A percentile compares a stretch with the other conserved stretches of the same genome.
phyloP scores from a whole-genome alignment of 2,329 filamentous ascomycete genomes.

The Pyrenophora graminea region DNA sequence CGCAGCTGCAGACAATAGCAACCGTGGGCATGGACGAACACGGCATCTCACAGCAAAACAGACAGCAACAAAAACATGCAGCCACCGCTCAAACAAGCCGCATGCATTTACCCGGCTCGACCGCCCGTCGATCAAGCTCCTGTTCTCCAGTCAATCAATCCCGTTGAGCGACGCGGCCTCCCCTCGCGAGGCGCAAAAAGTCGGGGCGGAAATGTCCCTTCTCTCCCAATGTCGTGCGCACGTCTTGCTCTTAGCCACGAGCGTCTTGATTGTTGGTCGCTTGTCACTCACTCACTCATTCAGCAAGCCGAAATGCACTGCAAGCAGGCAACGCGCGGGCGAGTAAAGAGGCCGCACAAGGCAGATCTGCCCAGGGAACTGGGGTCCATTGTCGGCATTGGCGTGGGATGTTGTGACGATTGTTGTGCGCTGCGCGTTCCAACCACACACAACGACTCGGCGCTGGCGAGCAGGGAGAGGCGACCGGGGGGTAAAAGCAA shows the following conservation, averaged over 20 bases:
- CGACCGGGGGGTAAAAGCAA: no score
- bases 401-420: neutral
- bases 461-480: no score
- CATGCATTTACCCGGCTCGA: slow-evolving; percentile 22
- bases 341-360: neutral
- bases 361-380: slow-evolving; percentile 16
- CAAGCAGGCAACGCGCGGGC: no score
- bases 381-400: slow-evolving; percentile 10
- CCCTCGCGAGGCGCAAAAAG: neutral
- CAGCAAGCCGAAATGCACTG: no score
- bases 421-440: neutral
- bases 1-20: neutral
- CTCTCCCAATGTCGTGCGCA: neutral
- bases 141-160: neutral
- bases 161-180: neutral
- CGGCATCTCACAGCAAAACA: no score
- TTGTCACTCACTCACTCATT: no score
- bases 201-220: neutral
- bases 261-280: no score
- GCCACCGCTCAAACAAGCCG: slow-evolving; percentile 16
- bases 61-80: slow-evolving; percentile 10
- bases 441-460: neutral
- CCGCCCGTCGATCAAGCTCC: slow-evolving; percentile 2
- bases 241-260: no score
- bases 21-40: no score